Conservation (phyloP, 176 grass and related monocot genomes). For the Rhynchospora tenuis region DNA sequence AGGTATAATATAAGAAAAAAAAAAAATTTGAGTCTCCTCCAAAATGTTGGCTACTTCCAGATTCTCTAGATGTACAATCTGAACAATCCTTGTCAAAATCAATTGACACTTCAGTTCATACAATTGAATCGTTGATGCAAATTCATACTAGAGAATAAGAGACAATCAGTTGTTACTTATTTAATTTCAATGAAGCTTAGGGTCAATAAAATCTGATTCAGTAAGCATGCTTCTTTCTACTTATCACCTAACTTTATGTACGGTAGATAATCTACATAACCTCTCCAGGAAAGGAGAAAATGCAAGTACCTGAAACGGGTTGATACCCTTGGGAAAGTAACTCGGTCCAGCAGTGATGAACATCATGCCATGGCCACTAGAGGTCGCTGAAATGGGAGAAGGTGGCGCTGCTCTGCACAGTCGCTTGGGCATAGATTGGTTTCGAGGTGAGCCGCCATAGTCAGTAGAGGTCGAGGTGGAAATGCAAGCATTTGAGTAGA, state of each 20-base stretch:
- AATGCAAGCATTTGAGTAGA: too few species aligned
- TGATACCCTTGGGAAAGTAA: constrained; percentile 9
- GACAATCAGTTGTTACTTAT: background rate
- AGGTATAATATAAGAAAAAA: background rate
- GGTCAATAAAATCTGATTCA: background rate
- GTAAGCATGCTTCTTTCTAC: background rate
- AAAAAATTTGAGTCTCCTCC: background rate
- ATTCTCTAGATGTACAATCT: background rate
- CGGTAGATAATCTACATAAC: background rate
- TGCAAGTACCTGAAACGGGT: constrained; percentile 4
- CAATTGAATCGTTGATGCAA: background rate
- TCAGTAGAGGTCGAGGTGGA: too few species aligned
- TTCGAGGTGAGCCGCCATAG: too few species aligned
- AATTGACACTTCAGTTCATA: background rate
- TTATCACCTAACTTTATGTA: background rate
- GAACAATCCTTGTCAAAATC: background rate
- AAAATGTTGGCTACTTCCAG: background rate
- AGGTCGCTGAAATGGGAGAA: too few species aligned
- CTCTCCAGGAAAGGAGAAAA: background rate
- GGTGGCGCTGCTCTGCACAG: too few species aligned
- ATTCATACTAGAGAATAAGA: background rate
- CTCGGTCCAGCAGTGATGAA: background rate
- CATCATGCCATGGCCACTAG: too few species aligned
- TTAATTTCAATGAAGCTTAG: background rate
- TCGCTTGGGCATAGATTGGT: too few species aligned